Evolutionary conservation across 2,329 filamentous ascomycete genomes (phyloP).

Genomic region (Fusarium sp.): DNA sequence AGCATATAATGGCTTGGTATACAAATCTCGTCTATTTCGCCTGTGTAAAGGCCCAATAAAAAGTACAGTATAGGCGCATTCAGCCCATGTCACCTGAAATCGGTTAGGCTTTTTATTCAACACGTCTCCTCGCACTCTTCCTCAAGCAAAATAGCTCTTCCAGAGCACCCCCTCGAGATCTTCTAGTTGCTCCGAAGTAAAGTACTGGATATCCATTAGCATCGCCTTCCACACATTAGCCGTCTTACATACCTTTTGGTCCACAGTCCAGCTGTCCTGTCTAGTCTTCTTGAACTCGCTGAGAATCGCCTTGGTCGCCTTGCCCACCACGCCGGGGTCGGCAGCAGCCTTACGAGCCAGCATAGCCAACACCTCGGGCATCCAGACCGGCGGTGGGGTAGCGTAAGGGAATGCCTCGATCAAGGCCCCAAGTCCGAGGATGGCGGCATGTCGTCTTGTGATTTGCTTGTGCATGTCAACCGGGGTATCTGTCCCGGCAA

Average conservation of each 20-base stretch:
- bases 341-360: conserved; percentile 85
- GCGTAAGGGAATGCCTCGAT: conserved; percentile 97
- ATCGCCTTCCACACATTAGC: background rate
- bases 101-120: background rate
- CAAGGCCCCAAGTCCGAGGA: conserved; percentile 87
- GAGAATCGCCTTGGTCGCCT: conserved; percentile 91
- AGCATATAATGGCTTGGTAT: conserved; percentile 24
- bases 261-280: conserved; percentile 97
- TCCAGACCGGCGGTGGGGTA: conserved; percentile 90
- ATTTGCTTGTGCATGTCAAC: conserved; percentile 79
- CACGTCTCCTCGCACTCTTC: conserved; percentile 12
- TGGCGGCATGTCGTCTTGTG: conserved; percentile 85
- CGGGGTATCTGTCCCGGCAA: conserved; percentile 72
- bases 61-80: conserved; percentile 25
- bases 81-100: background rate
- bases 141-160: conserved; percentile 98
- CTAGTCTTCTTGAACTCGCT: conserved; percentile 99
- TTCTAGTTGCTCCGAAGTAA: conserved; percentile 91
- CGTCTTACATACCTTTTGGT: conserved; percentile 83
- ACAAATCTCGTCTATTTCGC: conserved; percentile 36
- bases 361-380: conserved; percentile 89
- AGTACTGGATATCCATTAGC: conserved; percentile 65
- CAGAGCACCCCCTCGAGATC: conserved; percentile 95
- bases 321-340: conserved; percentile 91
- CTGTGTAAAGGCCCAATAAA: conserved; percentile 18